Conservation (phyloP, 75 land plant genomes). For the Pinus albicaulis region DNA sequence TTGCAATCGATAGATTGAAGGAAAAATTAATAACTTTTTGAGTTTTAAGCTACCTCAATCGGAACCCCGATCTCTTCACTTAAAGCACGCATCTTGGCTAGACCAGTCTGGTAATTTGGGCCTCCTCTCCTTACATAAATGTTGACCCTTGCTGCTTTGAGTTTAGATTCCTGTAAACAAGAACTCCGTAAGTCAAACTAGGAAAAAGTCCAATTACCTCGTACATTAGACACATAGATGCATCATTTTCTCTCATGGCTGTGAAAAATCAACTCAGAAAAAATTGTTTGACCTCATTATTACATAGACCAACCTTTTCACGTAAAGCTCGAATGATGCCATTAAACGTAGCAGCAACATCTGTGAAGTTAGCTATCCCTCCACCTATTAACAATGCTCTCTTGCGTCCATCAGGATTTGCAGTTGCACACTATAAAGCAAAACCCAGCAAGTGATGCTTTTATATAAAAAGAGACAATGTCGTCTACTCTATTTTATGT, state of each 20-base stretch:
- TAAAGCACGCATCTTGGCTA: constrained; percentile 80
- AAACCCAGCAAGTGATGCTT: not conserved
- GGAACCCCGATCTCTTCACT: constrained; percentile 80
- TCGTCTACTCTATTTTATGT: not conserved
- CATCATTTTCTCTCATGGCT: too few relatives aligned
- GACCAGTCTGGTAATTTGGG: constrained; percentile 91
- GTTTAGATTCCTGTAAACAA: constrained; percentile 64
- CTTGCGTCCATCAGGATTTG: constrained; percentile 83
- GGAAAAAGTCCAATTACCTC: not conserved
- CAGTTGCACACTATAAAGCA: constrained; percentile 76
- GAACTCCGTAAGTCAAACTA: not conserved
- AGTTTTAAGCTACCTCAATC: constrained; percentile 58
- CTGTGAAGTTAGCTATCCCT: constrained; percentile 97
- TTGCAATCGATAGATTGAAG: not conserved
- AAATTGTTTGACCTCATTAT: not conserved
- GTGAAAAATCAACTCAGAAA: too few relatives aligned
- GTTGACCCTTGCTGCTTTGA: constrained; percentile 80
- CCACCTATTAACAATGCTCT: constrained; percentile 92
- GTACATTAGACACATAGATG: too few relatives aligned
- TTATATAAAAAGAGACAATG: not conserved
- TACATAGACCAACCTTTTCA: constrained; percentile 66
- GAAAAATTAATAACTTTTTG: not conserved
- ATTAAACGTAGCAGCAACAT: constrained; percentile 95
- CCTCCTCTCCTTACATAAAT: constrained; percentile 93
- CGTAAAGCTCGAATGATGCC: constrained; percentile 88